Percentiles rank a stretch among this genome's conserved stretches.
Evolutionary conservation across 371 early-diverging fungal species (phyloP).

Genomic region (Mortierella sp.): DNA sequence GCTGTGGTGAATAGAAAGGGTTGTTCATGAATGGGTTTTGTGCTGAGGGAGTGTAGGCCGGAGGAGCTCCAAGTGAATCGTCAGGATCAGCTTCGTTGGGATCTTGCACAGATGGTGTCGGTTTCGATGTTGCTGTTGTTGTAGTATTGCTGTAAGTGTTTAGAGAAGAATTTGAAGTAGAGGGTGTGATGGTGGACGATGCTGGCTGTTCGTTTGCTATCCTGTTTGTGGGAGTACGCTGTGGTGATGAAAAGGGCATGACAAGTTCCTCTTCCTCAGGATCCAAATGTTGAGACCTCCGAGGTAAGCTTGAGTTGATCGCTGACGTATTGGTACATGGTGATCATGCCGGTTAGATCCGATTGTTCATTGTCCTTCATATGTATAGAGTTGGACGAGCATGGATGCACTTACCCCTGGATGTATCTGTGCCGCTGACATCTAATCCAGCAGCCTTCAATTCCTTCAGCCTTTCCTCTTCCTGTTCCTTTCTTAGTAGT

Average conservation of each 20-base stretch:
- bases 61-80: slow-evolving; percentile 51
- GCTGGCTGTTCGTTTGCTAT: slow-evolving; percentile 13
- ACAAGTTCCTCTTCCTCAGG: slow-evolving; percentile 12
- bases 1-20: slow-evolving; percentile 31
- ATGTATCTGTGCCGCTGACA: neutral
- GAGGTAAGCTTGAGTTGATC: slow-evolving; percentile 1
- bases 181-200: slow-evolving; percentile 16
- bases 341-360: no score
- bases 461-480: slow-evolving; percentile 28
- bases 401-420: neutral
- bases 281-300: neutral
- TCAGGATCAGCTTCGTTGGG: slow-evolving; percentile 46
- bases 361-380: no score
- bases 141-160: no score
- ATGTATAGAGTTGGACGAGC: no score
- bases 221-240: slow-evolving; percentile 1
- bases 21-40: slow-evolving; percentile 29
- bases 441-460: slow-evolving; percentile 10
- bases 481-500: slow-evolving; percentile 43
- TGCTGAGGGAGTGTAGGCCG: slow-evolving; percentile 4
- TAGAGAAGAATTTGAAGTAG: no score
- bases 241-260: slow-evolving; percentile 5
- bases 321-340: no score
- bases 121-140: slow-evolving; percentile 10
- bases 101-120: neutral